phyloP scores from a whole-genome alignment of 495 filamentous ascomycete species.

The Xylaria bambusicola region DNA sequence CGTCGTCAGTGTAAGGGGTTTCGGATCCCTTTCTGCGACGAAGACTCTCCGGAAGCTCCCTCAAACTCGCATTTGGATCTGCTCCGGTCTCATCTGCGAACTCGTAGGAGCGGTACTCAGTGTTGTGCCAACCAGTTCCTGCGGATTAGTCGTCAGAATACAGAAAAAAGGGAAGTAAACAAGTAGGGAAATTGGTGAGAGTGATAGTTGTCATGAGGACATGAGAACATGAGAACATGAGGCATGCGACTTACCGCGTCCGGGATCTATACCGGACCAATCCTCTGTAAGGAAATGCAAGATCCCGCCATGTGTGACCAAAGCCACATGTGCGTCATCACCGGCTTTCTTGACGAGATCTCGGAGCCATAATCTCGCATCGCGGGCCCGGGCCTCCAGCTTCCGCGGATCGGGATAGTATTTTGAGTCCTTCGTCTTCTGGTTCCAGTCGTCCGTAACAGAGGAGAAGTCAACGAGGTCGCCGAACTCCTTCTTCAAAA shows the following conservation, averaged over 20 bases:
- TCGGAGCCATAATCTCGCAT: slow-evolving; percentile 69
- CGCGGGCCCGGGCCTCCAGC: slow-evolving; percentile 63
- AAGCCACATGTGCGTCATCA: slow-evolving; percentile 59
- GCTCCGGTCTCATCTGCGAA: slow-evolving; percentile 60
- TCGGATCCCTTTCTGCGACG: slow-evolving; percentile 48
- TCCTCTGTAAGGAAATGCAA: slow-evolving; percentile 78
- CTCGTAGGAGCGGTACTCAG: slow-evolving; percentile 74
- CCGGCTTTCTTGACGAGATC: slow-evolving; percentile 53
- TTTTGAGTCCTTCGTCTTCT: slow-evolving; percentile 55
- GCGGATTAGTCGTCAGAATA: background rate
- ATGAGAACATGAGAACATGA: too few species aligned
- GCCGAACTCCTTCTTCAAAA: slow-evolving; percentile 61
- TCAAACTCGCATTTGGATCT: slow-evolving; percentile 60
- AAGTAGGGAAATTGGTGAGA: too few species aligned
- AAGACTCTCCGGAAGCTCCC: slow-evolving; percentile 62
- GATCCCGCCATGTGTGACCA: slow-evolving; percentile 57
- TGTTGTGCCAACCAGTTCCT: slow-evolving; percentile 85
- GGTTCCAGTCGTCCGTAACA: slow-evolving; percentile 68
- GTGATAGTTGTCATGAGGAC: too few species aligned
- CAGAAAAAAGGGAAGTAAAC: background rate
- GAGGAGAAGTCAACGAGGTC: slow-evolving; percentile 61
- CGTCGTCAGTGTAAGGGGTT: slow-evolving; percentile 48
- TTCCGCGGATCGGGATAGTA: slow-evolving; percentile 62
- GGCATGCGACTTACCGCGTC: slow-evolving; percentile 49
- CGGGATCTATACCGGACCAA: slow-evolving; percentile 64